These are phyloP conservation scores for Blastocystis sp. DNA, from an alignment of 352 stramenopile species.

Conservation along the genomic window DNA sequence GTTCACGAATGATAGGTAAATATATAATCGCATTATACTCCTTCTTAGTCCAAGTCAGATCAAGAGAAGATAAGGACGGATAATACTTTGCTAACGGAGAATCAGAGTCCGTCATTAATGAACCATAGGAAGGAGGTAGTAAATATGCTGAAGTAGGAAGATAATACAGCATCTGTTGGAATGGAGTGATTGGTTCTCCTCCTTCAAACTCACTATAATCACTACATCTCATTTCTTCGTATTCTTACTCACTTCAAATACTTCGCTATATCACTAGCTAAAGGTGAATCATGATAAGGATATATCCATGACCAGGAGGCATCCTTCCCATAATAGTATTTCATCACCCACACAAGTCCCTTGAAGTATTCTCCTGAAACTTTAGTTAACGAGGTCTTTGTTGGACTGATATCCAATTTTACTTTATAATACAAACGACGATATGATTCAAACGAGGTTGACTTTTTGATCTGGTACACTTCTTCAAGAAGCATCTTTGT, in stretches of 20 bases:
- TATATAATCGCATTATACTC: conserved; percentile 97
- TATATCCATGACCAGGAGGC: conserved; percentile 97
- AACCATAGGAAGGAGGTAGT: conserved; percentile 86
- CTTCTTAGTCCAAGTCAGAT: conserved; percentile 96
- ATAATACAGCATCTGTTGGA: conserved; percentile 96
- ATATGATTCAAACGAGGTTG: not conserved
- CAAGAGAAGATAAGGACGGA: conserved; percentile 84
- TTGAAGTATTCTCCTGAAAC: conserved; percentile 82
- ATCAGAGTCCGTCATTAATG: conserved; percentile 87
- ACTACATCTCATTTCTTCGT: conserved; percentile 72
- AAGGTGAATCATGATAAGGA: conserved; percentile 96
- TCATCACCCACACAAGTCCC: conserved; percentile 97
- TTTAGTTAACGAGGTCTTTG: not conserved
- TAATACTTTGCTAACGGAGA: conserved; percentile 95
- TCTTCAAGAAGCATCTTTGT: not conserved
- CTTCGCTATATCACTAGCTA: conserved; percentile 93
- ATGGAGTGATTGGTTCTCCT: conserved; percentile 86
- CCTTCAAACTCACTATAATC: conserved; percentile 79
- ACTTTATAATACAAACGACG: not conserved
- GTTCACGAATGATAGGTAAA: conserved; percentile 96
- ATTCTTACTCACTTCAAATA: conserved; percentile 72
- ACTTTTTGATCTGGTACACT: not conserved
- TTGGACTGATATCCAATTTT: not conserved
- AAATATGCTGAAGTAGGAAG: conserved; percentile 87
- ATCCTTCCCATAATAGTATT: conserved; percentile 95